Conservation (phyloP, 148 eudicot genomes). For the Rhododendron molle region DNA sequence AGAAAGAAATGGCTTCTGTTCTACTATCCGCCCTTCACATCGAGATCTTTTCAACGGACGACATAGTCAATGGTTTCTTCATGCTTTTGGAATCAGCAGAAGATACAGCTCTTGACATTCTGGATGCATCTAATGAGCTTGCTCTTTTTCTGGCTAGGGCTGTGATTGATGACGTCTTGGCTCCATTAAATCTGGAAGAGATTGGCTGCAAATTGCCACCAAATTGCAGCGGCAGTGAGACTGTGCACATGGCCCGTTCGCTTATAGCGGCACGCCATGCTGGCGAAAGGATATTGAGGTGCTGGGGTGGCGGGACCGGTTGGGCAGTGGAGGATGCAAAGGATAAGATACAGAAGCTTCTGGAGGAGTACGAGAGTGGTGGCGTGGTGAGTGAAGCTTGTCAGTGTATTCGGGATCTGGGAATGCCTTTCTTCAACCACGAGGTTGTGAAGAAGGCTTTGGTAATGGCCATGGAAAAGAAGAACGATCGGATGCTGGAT, state of each 20-base stretch:
- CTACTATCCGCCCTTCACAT: conserved; percentile 85
- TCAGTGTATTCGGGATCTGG: conserved; percentile 83
- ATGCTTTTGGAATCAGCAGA: conserved; percentile 90
- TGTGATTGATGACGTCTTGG: conserved; percentile 86
- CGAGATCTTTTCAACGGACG: conserved; percentile 87
- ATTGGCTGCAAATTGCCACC: conserved; percentile 52
- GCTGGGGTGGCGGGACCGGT: conserved; percentile 99
- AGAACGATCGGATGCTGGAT: conserved; percentile 79
- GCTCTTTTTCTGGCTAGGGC: conserved; percentile 87
- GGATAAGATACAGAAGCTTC: conserved; percentile 85
- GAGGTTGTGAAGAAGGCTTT: conserved; percentile 96
- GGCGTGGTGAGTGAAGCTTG: conserved; percentile 89
- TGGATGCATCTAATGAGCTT: conserved; percentile 86
- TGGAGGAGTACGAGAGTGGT: conserved; percentile 82
- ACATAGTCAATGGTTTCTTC: conserved; percentile 78
- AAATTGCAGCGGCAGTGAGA: conserved; percentile 80
- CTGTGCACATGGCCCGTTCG: conserved; percentile 76
- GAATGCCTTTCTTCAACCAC: conserved; percentile 94
- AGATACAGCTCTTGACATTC: conserved; percentile 82
- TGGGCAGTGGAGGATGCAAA: conserved; percentile 99
- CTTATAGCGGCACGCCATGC: conserved; percentile 85
- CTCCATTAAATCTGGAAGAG: conserved; percentile 78
- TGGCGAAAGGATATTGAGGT: conserved; percentile 89
- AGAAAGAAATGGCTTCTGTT: conserved; percentile 97
- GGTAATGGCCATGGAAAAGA: conserved; percentile 98